These are phyloP conservation scores for Delonix regia DNA, from an alignment of 306 rosid genomes.

Conservation along the genomic window DNA sequence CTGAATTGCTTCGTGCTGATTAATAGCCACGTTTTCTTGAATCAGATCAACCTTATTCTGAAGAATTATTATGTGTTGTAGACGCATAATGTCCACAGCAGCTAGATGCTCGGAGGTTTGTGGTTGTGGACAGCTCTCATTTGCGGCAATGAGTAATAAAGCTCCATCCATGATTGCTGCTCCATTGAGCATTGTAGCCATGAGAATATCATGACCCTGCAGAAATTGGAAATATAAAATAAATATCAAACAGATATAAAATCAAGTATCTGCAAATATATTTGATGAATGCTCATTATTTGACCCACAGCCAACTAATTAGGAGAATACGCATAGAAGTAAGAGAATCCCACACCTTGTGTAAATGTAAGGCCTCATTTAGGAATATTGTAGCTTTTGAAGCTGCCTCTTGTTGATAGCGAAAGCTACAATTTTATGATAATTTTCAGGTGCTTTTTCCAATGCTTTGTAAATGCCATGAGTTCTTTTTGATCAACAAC, in stretches of 20 bases:
- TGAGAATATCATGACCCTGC: constrained; percentile 98
- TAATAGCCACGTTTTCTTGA: constrained; percentile 96
- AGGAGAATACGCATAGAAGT: neutral
- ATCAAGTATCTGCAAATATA: constrained; percentile 5
- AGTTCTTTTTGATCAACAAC: neutral
- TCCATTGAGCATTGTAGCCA: constrained; percentile 99
- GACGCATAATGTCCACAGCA: constrained; percentile 98
- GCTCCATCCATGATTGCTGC: constrained; percentile 99
- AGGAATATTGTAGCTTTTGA: neutral
- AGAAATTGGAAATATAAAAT: neutral
- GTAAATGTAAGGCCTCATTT: neutral
- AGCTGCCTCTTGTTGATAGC: neutral
- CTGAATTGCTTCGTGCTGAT: constrained; percentile 88
- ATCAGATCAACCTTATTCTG: constrained; percentile 95
- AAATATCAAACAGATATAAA: constrained; percentile 2
- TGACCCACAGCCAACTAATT: neutral
- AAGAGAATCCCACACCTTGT: constrained; percentile 7
- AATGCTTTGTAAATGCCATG: neutral
- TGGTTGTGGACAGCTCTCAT: constrained; percentile 98
- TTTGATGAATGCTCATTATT: neutral
- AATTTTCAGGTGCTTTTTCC: neutral
- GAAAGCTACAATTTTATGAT: neutral
- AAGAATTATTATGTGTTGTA: constrained; percentile 91
- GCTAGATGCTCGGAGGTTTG: constrained; percentile 99
- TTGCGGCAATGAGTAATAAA: constrained; percentile 89